Base-by-base conservation (phyloP, 202 grass and related monocot genomes). In the Tripidium arundinaceum region DNA sequence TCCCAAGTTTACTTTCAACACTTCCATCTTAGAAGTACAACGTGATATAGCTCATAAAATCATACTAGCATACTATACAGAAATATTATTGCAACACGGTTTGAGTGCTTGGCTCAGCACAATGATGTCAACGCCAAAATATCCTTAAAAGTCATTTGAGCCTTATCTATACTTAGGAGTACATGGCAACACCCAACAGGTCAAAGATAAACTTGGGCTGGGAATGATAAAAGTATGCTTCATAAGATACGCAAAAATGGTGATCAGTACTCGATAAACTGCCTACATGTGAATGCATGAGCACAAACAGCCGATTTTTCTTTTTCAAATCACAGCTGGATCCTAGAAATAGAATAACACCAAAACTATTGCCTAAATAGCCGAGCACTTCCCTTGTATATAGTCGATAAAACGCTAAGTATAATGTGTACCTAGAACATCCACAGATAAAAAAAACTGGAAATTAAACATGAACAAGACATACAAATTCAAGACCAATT, bases 41-140 rank as follows among this genome's bases (percentile, higher is more conserved):
- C 13, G 62, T 19, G 19, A 68, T 45, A 39, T 27, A 54, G 0
- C 37, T 60, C 31, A 49, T 72, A 49, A 38, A 1, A 12, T 68
- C 31, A 49, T 79, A 49, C n/a, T n/a, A n/a, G 14, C 52, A 47
- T 28, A 64, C 21, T 42, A 41, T 7, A 28, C 27, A 12, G 14
- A 37, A 29, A 29, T 37, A 50, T 62, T 27, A 15, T 46, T 46
- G n/a, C 61, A 46, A 38, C 24, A 37, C 38, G 2, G 2, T 37
- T 36, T 49, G 4, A 10, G 11, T 28, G 11, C 3, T 70, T 52
- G 62, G 41, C 52, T 25, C 57, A 42, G 29, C 22, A 65, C 22
- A 57, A 72, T 79, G 58, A 55, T 65, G 75, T 26, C 67, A 72
- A 72, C 4, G 52, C 29, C 29, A 72, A 27, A 70, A 4, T 71